Conservation (phyloP, 2,329 filamentous ascomycete genomes). For the Beauveria bassiana region DNA sequence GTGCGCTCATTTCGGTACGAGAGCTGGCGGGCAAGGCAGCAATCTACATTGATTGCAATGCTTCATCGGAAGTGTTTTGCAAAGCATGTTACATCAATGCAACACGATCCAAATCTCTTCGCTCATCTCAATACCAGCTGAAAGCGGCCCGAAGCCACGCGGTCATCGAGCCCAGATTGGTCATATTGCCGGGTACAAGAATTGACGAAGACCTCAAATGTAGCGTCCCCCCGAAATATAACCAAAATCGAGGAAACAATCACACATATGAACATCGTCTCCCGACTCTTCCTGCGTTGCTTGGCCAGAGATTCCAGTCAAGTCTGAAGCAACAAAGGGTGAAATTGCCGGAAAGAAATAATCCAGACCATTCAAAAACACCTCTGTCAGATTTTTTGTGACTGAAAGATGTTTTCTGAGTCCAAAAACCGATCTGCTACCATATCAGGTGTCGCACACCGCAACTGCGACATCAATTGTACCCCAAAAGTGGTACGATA, state of each 20-base stretch:
- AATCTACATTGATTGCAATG: not conserved
- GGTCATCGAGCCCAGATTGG: too few relatives aligned
- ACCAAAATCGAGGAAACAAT: slow-evolving; percentile 13
- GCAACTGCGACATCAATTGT: slow-evolving; percentile 18
- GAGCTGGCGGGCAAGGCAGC: not conserved
- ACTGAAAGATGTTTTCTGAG: slow-evolving; percentile 29
- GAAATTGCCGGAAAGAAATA: not conserved
- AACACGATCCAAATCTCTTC: too few relatives aligned
- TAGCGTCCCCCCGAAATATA: slow-evolving; percentile 26
- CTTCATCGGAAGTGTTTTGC: too few relatives aligned
- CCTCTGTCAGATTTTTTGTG: not conserved
- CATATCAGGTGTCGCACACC: slow-evolving; percentile 22
- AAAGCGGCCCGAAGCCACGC: too few relatives aligned
- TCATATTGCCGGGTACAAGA: too few relatives aligned
- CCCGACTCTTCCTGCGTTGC: not conserved
- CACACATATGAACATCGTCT: not conserved
- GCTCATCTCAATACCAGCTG: too few relatives aligned
- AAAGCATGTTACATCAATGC: too few relatives aligned
- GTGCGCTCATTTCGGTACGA: not conserved
- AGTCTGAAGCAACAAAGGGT: not conserved
- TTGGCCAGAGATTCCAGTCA: not conserved
- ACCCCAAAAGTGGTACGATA: slow-evolving; percentile 18
- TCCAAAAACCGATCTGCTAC: slow-evolving; percentile 23
- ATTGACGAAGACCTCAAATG: too few relatives aligned
- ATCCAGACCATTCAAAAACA: not conserved